Percentiles rank a stretch among this genome's conserved stretches.
Conservation (phyloP, 371 early-diverging fungal species). For the Apophysomyces variabilis region DNA sequence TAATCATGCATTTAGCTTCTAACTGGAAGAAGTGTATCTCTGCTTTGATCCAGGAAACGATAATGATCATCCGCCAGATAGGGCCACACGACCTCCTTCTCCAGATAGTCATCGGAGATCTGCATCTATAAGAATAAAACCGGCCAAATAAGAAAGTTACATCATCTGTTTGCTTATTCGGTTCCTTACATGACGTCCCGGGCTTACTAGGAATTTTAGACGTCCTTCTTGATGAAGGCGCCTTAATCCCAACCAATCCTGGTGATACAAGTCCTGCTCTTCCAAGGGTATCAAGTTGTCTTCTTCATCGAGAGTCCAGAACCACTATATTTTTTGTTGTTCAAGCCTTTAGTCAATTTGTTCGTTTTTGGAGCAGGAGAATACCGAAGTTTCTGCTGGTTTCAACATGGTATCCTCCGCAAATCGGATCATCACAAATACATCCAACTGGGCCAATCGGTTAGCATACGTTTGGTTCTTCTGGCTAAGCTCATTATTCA, state of each 20-base stretch:
- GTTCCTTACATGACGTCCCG: constrained; percentile 74
- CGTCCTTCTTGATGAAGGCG: constrained; percentile 56
- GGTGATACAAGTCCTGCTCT: constrained; percentile 62
- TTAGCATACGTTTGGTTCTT: constrained; percentile 62
- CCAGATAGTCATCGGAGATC: constrained; percentile 59
- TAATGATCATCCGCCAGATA: constrained; percentile 42
- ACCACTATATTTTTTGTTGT: constrained; percentile 64
- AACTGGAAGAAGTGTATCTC: not conserved
- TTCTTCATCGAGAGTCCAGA: constrained; percentile 65
- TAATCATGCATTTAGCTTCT: too few species aligned
- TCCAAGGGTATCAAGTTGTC: constrained; percentile 57
- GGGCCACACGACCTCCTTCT: constrained; percentile 48
- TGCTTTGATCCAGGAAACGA: constrained; percentile 7
- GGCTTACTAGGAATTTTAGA: constrained; percentile 64
- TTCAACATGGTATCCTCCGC: constrained; percentile 78
- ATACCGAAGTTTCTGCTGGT: constrained; percentile 76
- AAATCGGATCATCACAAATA: constrained; percentile 81
- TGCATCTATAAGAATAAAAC: constrained; percentile 51
- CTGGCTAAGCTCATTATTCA: constrained; percentile 77
- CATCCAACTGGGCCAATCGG: constrained; percentile 64
- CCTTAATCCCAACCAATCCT: constrained; percentile 78
- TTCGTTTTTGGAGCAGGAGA: constrained; percentile 10
- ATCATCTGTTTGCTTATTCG: not conserved
- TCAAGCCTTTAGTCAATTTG: constrained; percentile 3
- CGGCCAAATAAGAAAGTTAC: not conserved